Evolutionary conservation across 2,329 filamentous ascomycete genomes (phyloP).

Genomic region (Exophiala viscosa): DNA sequence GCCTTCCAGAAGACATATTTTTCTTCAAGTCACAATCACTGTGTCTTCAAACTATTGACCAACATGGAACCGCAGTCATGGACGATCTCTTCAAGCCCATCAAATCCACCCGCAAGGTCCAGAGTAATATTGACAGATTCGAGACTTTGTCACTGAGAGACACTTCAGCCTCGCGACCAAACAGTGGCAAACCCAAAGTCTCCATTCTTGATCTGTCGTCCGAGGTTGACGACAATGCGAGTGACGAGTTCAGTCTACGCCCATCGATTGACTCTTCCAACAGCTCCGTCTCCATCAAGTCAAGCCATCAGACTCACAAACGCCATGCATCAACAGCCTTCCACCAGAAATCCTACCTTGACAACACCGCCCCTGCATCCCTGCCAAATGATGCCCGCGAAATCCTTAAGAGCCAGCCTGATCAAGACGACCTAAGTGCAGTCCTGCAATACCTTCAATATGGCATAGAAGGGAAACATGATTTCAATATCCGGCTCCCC

Average conservation of each 20-base stretch:
- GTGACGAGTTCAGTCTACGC: constrained; percentile 14
- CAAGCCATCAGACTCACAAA: constrained; percentile 12
- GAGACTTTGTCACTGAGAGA: constrained; percentile 34
- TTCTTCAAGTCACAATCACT: too few species aligned
- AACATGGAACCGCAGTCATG: constrained; percentile 40
- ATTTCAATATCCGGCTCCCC: constrained; percentile 55
- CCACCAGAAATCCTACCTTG: constrained; percentile 26
- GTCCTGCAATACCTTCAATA: constrained; percentile 53
- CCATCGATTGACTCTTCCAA: constrained; percentile 32
- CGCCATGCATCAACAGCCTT: constrained; percentile 25
- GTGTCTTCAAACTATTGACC: background rate
- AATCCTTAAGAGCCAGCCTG: constrained; percentile 59
- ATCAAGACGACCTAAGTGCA: constrained; percentile 53
- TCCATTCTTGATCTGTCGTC: constrained; percentile 19
- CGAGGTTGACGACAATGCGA: constrained; percentile 10
- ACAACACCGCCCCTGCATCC: constrained; percentile 11
- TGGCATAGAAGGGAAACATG: constrained; percentile 28
- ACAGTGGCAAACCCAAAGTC: constrained; percentile 20
- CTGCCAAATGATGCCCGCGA: constrained; percentile 53
- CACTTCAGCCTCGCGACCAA: background rate
- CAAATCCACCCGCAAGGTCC: constrained; percentile 53
- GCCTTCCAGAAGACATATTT: too few species aligned
- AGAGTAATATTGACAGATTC: constrained; percentile 40
- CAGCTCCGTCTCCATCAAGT: constrained; percentile 26
- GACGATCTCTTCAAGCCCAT: constrained; percentile 51